These are phyloP conservation scores for Chrysoporthe austroafricana DNA, from an alignment of 2,329 filamentous ascomycete genomes.

Conservation along the genomic window DNA sequence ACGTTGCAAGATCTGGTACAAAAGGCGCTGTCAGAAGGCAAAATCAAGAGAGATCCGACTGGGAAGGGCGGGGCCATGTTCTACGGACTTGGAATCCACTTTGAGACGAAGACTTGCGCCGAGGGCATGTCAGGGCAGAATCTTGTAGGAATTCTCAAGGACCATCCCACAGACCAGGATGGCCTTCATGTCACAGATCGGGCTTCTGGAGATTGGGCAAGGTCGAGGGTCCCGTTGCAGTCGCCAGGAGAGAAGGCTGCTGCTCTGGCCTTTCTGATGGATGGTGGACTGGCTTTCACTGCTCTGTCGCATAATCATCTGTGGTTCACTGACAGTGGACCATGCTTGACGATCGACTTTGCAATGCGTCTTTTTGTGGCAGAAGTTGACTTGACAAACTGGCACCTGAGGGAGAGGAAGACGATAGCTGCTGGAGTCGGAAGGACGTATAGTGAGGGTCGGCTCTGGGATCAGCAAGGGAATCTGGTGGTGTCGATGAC, in stretches of 20 bases:
- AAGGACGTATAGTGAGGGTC: slow-evolving; percentile 48
- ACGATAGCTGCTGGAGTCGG: slow-evolving; percentile 44
- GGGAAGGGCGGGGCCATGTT: slow-evolving; percentile 37
- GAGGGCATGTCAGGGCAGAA: slow-evolving; percentile 50
- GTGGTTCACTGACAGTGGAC: slow-evolving; percentile 48
- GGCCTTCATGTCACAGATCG: slow-evolving; percentile 42
- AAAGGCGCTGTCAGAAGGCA: slow-evolving; percentile 33
- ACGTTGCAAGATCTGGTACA: slow-evolving; percentile 28
- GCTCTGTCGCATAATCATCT: slow-evolving; percentile 47
- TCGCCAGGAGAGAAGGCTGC: slow-evolving; percentile 40
- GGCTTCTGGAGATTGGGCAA: slow-evolving; percentile 48
- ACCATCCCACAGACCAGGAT: slow-evolving; percentile 41
- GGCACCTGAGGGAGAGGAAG: slow-evolving; percentile 48
- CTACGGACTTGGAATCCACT: slow-evolving; percentile 35
- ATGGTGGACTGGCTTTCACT: slow-evolving; percentile 48
- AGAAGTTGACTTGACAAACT: slow-evolving; percentile 44
- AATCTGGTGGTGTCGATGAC: slow-evolving; percentile 51
- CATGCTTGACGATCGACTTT: slow-evolving; percentile 55
- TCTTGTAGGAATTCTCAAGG: slow-evolving; percentile 45
- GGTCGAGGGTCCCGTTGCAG: slow-evolving; percentile 32
- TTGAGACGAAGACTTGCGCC: slow-evolving; percentile 42
- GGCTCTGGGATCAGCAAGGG: slow-evolving; percentile 49
- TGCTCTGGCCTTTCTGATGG: slow-evolving; percentile 48
- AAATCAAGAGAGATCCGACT: slow-evolving; percentile 32
- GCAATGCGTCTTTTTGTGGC: slow-evolving; percentile 48